Base-by-base conservation (phyloP, 202 grass and related monocot genomes). In the Brachypodium distachyon region DNA sequence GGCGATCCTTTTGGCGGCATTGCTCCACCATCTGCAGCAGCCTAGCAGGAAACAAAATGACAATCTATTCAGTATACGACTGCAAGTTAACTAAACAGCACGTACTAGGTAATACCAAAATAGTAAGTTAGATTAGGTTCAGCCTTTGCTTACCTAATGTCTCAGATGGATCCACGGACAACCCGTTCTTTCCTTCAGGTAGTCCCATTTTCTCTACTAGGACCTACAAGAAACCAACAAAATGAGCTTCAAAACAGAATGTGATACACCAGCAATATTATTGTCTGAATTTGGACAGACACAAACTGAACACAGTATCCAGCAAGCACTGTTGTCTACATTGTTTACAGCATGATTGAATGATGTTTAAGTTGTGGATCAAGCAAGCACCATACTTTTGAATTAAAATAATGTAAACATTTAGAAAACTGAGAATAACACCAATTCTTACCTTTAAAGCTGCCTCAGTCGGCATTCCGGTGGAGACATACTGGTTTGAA, bases 121-220 rank as follows among this genome's bases (percentile, higher is more conserved):
- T 12, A 13, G 27, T 7, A 59, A 46, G 1, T 1, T 48, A 38
- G 13, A 8, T 4, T 48, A 40, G 23, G 41, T 39, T 12, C 56
- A 54, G 36, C 34, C 25, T 14, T 6, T 83, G 44, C 19, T 25
- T 91, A 91, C 96, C 61, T 91, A 99, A 83, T 61, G 81, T 79
- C 31, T 96, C 87, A 4, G 85, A 83, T 0, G 78, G 78, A 63
- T 81, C 78, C 40, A 77, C 43, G 5, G 91, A 92, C 50, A 84
- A 55, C 27, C 66, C 71, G 28, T 80, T 85, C 73, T 64, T 86
- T 70, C 77, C 96, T 63, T 81, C 74, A 57, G 96, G 90, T 13
- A 93, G 22, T 7, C 96, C 92, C 96, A 99, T 99, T 78, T 99
- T 99, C 82, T 99, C 96, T 83, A 92, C 92, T 44, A 99, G 73